A percentile compares a stretch with the other conserved stretches of the same genome.
These are phyloP conservation scores for Rhizoctonia solani DNA, from an alignment of 1,284 basidiomycete species.

Conservation along the genomic window DNA sequence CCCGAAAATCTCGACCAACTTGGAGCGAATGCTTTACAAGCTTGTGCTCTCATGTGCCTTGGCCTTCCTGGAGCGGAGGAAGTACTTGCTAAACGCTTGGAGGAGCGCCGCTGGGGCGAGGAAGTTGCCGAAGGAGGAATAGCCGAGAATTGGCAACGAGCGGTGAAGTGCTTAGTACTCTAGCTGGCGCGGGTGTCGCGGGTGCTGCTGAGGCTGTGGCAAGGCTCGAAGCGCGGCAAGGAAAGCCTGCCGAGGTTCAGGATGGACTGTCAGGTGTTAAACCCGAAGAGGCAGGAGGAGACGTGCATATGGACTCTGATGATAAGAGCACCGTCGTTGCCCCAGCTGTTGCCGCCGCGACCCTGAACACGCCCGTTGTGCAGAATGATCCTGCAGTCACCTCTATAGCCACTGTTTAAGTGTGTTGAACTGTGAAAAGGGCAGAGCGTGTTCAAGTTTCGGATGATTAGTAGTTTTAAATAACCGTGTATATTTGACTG, in stretches of 20 bases:
- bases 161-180: slow-evolving; percentile 19
- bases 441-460: background rate
- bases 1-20: slow-evolving; percentile 6
- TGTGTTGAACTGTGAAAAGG: background rate
- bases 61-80: slow-evolving; percentile 14
- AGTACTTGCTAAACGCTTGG: slow-evolving; percentile 21
- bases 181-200: slow-evolving; percentile 4
- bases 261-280: background rate
- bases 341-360: background rate
- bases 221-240: slow-evolving; percentile 24
- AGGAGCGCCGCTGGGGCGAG: slow-evolving; percentile 28
- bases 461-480: background rate
- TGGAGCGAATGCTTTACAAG: slow-evolving; percentile 13
- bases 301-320: background rate
- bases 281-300: background rate
- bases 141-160: slow-evolving; percentile 28
- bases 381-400: slow-evolving; percentile 12
- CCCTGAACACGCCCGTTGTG: slow-evolving; percentile 1
- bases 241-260: background rate
- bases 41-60: slow-evolving; percentile 29
- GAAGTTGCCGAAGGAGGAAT: slow-evolving; percentile 18
- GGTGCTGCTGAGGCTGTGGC: slow-evolving; percentile 22
- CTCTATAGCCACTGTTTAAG: background rate
- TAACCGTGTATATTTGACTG: background rate
- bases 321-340: background rate